Evolutionary conservation across 1,284 basidiomycete species (phyloP), one percentile per base, ranked within the genome.

Genomic region (Earliella scabrosa): DNA sequence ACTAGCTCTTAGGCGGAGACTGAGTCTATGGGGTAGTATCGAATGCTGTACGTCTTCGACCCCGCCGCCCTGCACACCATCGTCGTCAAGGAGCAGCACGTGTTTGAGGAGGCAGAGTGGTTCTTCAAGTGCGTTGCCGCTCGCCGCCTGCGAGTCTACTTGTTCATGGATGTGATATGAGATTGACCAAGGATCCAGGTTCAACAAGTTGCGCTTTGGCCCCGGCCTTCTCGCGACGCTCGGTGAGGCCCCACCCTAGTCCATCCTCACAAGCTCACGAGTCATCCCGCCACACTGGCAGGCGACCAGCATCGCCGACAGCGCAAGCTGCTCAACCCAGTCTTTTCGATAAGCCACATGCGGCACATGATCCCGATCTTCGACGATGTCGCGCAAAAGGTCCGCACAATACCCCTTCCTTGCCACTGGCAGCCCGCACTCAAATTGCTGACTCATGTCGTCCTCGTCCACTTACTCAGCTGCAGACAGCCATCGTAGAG

Each of bases 31-130:
- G 29, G 7, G 29, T 29, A 63, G 62, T 44, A 31, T n/a, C 49
- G 52, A 10, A 57, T 63, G 38, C 50, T 63, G 3, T 63, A 60
- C 16, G 54, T 63, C 7, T 61, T 57, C 20, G 61, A 63, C 13
- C 58, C 61, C 2, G 36, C 46, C 13, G 61, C 61, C 1, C 13
- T 63, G 24, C 61, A 63, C 24, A 51, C 21, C 18, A 60, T 63
- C 23, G 35, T 61, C 13, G 47, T 63, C 26, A 63, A 63, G 55
- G 62, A 63, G 21, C 59, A 63, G 27, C 36, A 56, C 35, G 44
- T 59, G n/a, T 63, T 38, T 38, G 54, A 63, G 21, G 62, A 61
- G 35, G 29, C 56, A 6, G 29, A 23, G 0, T 56, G 27, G 36
- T 59, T 57, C 32, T 56, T 61, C 45, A 56, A 51, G 62, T 57